phyloP scores from a whole-genome alignment of 768 basidiomycete species.

The Botryobasidium botryosum region DNA sequence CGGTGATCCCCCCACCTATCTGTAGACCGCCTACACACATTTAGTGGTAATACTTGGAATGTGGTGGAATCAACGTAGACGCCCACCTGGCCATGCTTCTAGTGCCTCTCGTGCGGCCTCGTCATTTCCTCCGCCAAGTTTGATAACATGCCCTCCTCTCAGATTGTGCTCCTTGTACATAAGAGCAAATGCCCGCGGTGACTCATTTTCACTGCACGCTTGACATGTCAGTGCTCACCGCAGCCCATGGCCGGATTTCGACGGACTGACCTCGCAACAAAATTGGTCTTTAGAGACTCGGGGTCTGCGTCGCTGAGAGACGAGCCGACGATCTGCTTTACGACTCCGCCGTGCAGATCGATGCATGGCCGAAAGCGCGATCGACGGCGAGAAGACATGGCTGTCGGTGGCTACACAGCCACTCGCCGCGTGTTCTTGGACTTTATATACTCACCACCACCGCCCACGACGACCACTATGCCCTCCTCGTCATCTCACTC shows the following conservation, averaged over 20 bases:
- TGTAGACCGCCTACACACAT: slow-evolving; percentile 40
- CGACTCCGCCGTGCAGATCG: slow-evolving; percentile 86
- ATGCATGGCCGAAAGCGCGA: slow-evolving; percentile 74
- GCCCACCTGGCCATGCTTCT: slow-evolving; percentile 60
- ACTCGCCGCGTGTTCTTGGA: no score
- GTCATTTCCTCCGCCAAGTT: slow-evolving; percentile 82
- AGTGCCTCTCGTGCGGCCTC: slow-evolving; percentile 75
- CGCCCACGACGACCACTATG: no score
- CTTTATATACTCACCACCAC: no score
- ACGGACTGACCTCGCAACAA: slow-evolving; percentile 58
- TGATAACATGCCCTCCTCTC: slow-evolving; percentile 87
- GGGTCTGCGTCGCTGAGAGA: slow-evolving; percentile 60
- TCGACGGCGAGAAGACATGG: no score
- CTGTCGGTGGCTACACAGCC: no score
- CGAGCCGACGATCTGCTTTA: slow-evolving; percentile 97
- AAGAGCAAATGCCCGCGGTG: slow-evolving; percentile 60
- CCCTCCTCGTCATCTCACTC: no score
- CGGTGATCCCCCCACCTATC: slow-evolving; percentile 84
- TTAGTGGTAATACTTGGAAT: background rate
- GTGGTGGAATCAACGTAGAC: background rate
- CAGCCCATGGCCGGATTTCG: no score
- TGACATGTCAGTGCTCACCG: no score
- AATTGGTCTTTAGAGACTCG: slow-evolving; percentile 62
- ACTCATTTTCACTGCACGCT: slow-evolving; percentile 39
- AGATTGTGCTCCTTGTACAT: slow-evolving; percentile 57